phyloP scores from a whole-genome alignment of 2,329 filamentous ascomycete species.

The Fusarium gaditjirri region DNA sequence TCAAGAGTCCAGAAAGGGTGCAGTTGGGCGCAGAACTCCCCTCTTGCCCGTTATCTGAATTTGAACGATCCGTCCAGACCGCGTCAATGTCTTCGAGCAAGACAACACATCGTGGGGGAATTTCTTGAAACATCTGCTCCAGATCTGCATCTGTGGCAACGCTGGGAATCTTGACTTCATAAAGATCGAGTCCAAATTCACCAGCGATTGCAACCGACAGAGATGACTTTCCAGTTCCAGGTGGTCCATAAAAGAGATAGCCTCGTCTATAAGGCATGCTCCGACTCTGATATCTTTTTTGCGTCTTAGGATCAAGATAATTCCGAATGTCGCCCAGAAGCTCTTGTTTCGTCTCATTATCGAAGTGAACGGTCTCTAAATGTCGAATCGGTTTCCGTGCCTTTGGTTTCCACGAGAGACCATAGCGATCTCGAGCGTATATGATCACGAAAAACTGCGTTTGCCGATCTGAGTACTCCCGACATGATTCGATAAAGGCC shows the following conservation, averaged over 20 bases:
- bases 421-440: slow-evolving; percentile 57
- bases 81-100: slow-evolving; percentile 66
- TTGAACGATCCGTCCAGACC: slow-evolving; percentile 47
- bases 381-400: slow-evolving; percentile 60
- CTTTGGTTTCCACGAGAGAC: slow-evolving; percentile 60
- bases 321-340: slow-evolving; percentile 63
- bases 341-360: slow-evolving; percentile 56
- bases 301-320: slow-evolving; percentile 60
- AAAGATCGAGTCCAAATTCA: slow-evolving; percentile 61
- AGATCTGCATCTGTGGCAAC: slow-evolving; percentile 62
- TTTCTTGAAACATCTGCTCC: slow-evolving; percentile 61
- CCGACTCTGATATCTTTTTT: slow-evolving; percentile 70
- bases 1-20: slow-evolving; percentile 74
- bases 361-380: slow-evolving; percentile 63
- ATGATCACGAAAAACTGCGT: slow-evolving; percentile 63
- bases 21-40: slow-evolving; percentile 41
- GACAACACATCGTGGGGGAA: slow-evolving; percentile 64
- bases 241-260: slow-evolving; percentile 73
- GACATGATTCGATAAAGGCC: slow-evolving; percentile 57
- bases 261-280: slow-evolving; percentile 56
- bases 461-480: slow-evolving; percentile 59
- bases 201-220: slow-evolving; percentile 64
- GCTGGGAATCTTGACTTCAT: slow-evolving; percentile 60
- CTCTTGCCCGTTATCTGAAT: slow-evolving; percentile 28
- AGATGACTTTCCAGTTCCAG: slow-evolving; percentile 70